phyloP scores from a whole-genome alignment of 129 eudicot genomes.

The Flaveria ramosissima region DNA sequence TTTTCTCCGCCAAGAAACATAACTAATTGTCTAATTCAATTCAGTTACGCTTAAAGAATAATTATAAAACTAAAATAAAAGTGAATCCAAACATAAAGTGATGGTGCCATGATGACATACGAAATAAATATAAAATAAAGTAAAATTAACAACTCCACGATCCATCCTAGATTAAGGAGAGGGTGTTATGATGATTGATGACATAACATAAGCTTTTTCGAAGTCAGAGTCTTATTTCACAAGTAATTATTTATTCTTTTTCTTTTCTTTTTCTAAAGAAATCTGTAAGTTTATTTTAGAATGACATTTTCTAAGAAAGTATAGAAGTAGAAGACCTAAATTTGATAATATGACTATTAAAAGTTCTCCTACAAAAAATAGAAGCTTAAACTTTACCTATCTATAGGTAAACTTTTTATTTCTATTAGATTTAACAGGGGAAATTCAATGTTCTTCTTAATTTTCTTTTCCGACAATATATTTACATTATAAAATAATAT shows the following conservation, averaged over 20 bases:
- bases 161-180: slow-evolving; percentile 3
- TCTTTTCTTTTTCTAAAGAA: too few relatives aligned
- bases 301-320: too few relatives aligned
- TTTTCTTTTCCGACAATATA: too few relatives aligned
- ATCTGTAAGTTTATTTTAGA: too few relatives aligned
- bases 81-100: neutral
- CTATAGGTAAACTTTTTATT: neutral
- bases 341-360: neutral
- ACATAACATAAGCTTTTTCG: neutral
- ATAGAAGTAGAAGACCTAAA: neutral
- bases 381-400: neutral
- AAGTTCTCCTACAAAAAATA: neutral
- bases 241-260: neutral
- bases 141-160: slow-evolving; percentile 28
- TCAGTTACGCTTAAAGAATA: neutral
- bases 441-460: too few relatives aligned
- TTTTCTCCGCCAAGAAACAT: neutral
- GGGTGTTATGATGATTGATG: neutral
- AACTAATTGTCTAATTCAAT: neutral
- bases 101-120: neutral
- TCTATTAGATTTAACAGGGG: too few relatives aligned
- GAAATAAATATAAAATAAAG: neutral
- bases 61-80: neutral
- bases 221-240: neutral
- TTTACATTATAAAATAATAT: too few relatives aligned